Evolutionary conservation across 176 grass and related monocot species (phyloP).

Genomic region (Oryza longistaminata): DNA sequence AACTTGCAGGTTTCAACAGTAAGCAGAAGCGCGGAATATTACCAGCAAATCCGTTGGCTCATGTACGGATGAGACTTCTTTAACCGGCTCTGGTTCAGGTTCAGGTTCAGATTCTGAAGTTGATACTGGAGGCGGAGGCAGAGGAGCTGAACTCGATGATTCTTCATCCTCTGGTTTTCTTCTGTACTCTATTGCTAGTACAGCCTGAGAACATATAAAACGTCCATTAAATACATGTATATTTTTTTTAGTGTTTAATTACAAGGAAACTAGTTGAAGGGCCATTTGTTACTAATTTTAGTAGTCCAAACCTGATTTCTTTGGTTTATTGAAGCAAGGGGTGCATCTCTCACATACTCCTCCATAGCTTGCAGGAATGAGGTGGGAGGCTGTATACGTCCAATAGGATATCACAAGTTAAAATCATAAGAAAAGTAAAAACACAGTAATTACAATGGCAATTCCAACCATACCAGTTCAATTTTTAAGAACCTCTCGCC

Average conservation of each 20-base stretch:
- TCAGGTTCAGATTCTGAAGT: constrained; percentile 41
- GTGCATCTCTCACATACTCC: constrained; percentile 89
- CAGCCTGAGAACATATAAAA: constrained; percentile 40
- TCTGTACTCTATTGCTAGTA: constrained; percentile 74
- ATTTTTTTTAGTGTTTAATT: background rate
- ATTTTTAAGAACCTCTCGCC: constrained; percentile 77
- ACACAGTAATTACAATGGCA: background rate
- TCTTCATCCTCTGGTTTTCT: constrained; percentile 63
- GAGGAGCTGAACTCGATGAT: constrained; percentile 37
- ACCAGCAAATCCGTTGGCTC: constrained; percentile 83
- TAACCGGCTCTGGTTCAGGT: constrained; percentile 66
- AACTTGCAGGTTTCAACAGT: background rate
- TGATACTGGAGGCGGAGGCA: constrained; percentile 21
- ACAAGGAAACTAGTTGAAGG: background rate
- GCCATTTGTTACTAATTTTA: background rate
- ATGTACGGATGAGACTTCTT: constrained; percentile 32
- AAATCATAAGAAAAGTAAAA: background rate
- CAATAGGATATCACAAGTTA: constrained; percentile 25
- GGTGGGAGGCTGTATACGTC: constrained; percentile 67
- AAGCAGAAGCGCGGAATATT: constrained; percentile 24
- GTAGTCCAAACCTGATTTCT: constrained; percentile 58
- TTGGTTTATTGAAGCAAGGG: constrained; percentile 54
- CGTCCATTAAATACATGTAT: background rate
- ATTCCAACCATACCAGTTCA: constrained; percentile 60
- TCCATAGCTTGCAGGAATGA: constrained; percentile 90